phyloP scores from a whole-genome alignment of 257 asterid genomes.

The Paraleonurus japonicus region DNA sequence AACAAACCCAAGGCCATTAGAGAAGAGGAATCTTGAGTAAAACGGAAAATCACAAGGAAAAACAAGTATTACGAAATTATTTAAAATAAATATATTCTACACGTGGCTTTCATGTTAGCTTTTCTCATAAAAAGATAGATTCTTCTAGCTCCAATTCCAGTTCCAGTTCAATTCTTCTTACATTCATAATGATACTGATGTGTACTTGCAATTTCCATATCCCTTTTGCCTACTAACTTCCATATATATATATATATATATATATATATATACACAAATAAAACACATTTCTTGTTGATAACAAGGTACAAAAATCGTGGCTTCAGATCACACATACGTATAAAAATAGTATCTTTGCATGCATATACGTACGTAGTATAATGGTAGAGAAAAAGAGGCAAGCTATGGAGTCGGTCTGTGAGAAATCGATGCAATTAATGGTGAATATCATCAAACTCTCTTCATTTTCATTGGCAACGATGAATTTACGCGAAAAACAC shows the following conservation, averaged over 20 bases:
- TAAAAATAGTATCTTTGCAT: background rate
- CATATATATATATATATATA: background rate
- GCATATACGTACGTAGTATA: too few species aligned
- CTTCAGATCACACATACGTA: background rate
- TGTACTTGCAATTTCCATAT: background rate
- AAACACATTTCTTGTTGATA: background rate
- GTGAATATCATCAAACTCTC: conserved; percentile 35
- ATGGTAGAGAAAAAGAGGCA: conserved; percentile 24
- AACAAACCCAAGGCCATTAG: too few species aligned
- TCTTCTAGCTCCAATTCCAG: background rate
- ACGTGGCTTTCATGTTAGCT: background rate
- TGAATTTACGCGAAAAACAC: conserved; percentile 21
- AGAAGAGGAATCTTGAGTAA: too few species aligned
- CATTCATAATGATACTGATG: background rate
- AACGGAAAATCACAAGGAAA: background rate
- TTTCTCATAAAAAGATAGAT: conserved; percentile 10
- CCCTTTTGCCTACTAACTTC: background rate
- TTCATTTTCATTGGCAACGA: conserved; percentile 33
- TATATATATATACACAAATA: too few species aligned
- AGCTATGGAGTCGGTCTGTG: conserved; percentile 27
- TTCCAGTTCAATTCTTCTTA: background rate
- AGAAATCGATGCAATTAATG: conserved; percentile 38
- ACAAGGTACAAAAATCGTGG: background rate
- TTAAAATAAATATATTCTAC: background rate
- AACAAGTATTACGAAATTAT: background rate